Base-by-base conservation (phyloP, 108 stramenopile species). In the Conticribra weissflogii region DNA sequence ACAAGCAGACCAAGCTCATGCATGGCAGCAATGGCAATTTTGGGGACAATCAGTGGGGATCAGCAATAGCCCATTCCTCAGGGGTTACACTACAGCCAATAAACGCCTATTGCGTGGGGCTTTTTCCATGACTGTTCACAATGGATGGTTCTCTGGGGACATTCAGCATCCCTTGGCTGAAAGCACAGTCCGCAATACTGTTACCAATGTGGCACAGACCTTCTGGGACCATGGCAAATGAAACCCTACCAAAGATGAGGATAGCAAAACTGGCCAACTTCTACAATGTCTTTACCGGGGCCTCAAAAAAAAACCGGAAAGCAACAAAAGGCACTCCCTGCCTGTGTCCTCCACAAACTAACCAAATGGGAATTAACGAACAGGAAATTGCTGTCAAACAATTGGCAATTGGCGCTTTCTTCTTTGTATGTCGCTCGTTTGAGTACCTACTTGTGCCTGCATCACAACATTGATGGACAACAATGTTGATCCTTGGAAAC, bases 281-380 rank as follows among this genome's bases (percentile, higher is more conserved):
- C n/a, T n/a, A n/a, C n/a, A n/a, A n/a, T n/a, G n/a, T n/a, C 64
- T 65, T 31, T 34, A 16, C 52, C 14, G 64, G 34, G 50, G 34
- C 21, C 54, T 65, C 44, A 52, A 36, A 16, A 65, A 65, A 16
- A 52, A 53, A 18, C 1, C 15, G 3, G 4, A 33, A 53, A 34
- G 5, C 64, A 65, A 19, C 64, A 65, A 19, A 65, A 65, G 33
- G n/a, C n/a, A n/a, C n/a, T n/a, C n/a, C n/a, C n/a, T n/a, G n/a
- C n/a, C n/a, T n/a, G n/a, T n/a, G n/a, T 65, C 2, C 9, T 65
- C 3, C 12, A 24, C 1, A 52, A 65, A 36, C 2, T 65, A 0
- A 15, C 33, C 1, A 65, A 65, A 28, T 9, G 5, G 1, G 3
- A 21, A 33, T 2, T 23, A 0, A 65, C 64, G 3, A 52, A 65